phyloP scores from a whole-genome alignment of 305 asterid genomes.

The Rubia peregrina region DNA sequence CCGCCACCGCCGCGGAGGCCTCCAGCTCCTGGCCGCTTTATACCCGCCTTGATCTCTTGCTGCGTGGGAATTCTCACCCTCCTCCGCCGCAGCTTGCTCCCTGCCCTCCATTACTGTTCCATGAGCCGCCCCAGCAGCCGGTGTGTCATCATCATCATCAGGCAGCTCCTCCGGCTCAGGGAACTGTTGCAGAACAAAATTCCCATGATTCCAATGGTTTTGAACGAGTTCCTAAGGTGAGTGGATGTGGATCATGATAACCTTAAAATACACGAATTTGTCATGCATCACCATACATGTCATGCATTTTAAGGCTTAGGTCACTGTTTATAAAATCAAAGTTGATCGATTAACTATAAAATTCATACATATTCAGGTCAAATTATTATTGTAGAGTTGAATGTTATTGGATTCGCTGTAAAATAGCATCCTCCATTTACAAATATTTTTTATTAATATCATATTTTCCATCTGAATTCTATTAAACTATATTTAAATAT shows the following conservation, averaged over 20 bases:
- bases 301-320: neutral
- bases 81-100: constrained; percentile 5
- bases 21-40: constrained; percentile 76
- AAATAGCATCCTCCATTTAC: too few species aligned
- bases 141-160: constrained; percentile 10
- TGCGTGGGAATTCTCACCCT: constrained; percentile 48
- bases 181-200: constrained; percentile 23
- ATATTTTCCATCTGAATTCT: too few species aligned
- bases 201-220: constrained; percentile 43
- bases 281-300: neutral
- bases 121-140: constrained; percentile 21
- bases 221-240: constrained; percentile 50
- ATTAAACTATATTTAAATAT: too few species aligned
- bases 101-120: constrained; percentile 6
- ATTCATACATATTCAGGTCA: neutral
- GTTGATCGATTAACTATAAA: too few species aligned
- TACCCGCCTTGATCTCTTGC: constrained; percentile 61
- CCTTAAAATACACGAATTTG: neutral
- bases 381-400: too few species aligned
- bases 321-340: neutral
- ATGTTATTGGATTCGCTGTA: neutral
- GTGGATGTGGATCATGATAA: constrained; percentile 10
- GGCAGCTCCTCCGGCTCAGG: constrained; percentile 20
- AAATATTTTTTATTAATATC: too few species aligned
- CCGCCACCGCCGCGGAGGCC: constrained; percentile 51